Conservation (phyloP, 305 asterid species). For the Plantago coronopus region DNA sequence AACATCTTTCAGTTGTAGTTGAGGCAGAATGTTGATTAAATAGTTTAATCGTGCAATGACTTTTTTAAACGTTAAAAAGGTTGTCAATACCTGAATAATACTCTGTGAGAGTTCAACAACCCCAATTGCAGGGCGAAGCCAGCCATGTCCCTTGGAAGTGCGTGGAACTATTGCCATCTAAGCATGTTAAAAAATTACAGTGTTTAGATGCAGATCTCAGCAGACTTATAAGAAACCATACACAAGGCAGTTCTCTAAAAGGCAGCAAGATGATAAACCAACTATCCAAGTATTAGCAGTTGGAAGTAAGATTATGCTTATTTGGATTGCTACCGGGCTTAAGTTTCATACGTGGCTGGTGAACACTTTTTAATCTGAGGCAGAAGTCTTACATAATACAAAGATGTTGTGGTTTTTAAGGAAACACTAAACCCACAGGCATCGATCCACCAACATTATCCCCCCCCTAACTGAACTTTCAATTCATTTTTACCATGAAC, state of each 20-base stretch:
- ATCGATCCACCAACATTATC: neutral
- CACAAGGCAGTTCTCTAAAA: conserved; percentile 6
- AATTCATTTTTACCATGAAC: neutral
- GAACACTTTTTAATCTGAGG: neutral
- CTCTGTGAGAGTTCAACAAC: conserved; percentile 83
- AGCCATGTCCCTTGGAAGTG: conserved; percentile 80
- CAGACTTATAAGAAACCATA: conserved; percentile 17
- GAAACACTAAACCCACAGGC: neutral
- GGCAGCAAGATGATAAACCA: neutral
- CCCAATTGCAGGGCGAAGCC: conserved; percentile 89
- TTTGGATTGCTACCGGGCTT: neutral
- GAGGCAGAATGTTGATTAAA: conserved; percentile 5
- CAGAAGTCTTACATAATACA: neutral
- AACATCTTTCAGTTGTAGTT: conserved; percentile 5
- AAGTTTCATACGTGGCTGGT: neutral
- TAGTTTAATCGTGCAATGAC: conserved; percentile 6
- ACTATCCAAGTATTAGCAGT: neutral
- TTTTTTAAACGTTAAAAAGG: conserved; percentile 2
- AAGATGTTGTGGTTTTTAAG: neutral
- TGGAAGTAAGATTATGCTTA: neutral
- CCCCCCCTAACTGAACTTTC: neutral
- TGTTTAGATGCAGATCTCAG: conserved; percentile 15
- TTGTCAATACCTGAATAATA: conserved; percentile 61
- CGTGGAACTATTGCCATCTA: conserved; percentile 91
- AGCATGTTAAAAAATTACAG: conserved; percentile 2